These are phyloP conservation scores for Blastomyces gilchristii DNA, from an alignment of 2,329 filamentous ascomycete species.

Conservation along the genomic window DNA sequence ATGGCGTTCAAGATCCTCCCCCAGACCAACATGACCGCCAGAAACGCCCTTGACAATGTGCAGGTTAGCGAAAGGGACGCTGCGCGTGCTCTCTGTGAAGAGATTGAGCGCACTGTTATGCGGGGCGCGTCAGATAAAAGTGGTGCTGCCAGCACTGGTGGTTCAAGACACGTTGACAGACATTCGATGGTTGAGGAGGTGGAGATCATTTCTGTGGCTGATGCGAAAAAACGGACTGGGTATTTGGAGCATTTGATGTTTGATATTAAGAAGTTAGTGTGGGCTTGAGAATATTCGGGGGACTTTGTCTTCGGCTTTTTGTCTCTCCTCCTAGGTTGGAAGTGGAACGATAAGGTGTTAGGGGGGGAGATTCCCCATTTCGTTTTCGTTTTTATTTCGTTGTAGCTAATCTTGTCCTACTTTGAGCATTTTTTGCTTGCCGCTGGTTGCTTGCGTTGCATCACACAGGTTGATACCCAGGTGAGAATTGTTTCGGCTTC, in stretches of 20 bases:
- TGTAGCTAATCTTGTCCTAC: not conserved
- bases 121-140: constrained; percentile 21
- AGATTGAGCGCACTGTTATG: constrained; percentile 60
- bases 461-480: constrained; percentile 1
- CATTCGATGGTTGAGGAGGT: constrained; percentile 41
- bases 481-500: not conserved
- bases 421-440: not conserved
- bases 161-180: constrained; percentile 25
- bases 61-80: constrained; percentile 42
- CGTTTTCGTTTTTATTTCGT: not conserved
- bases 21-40: constrained; percentile 22
- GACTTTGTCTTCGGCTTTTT: not conserved
- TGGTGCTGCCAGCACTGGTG: constrained; percentile 29
- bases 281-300: constrained; percentile 43
- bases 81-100: constrained; percentile 57
- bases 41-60: constrained; percentile 15
- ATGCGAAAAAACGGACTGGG: constrained; percentile 79
- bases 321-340: not conserved
- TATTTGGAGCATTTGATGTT: constrained; percentile 80
- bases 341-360: not conserved
- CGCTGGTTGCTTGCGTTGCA: not conserved
- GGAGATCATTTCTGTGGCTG: constrained; percentile 72
- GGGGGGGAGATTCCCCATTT: not conserved
- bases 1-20: constrained; percentile 37
- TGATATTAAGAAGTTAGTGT: constrained; percentile 86